A percentile compares a stretch with the other conserved stretches of the same genome.
phyloP scores from a whole-genome alignment of 140 eudicot genomes.

The Cichorium intybus region DNA sequence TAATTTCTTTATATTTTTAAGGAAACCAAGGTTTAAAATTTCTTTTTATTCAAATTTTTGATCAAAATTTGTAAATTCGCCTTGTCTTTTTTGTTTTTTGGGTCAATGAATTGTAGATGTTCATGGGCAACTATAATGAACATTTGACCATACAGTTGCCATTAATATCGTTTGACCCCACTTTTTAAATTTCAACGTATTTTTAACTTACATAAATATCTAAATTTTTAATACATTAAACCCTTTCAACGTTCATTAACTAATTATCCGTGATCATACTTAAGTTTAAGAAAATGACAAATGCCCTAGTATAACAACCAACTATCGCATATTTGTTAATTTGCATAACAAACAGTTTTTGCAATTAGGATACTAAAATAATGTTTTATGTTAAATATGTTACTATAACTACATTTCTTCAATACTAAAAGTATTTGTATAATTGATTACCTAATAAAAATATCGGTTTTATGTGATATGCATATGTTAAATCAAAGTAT shows the following conservation, averaged over 20 bases:
- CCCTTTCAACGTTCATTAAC: neutral
- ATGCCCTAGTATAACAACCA: no score
- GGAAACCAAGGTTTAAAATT: neutral
- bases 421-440: no score
- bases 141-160: neutral
- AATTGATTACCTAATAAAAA: no score
- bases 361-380: no score
- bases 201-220: neutral
- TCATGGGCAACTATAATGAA: neutral
- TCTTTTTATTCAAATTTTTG: neutral
- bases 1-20: neutral
- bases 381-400: no score
- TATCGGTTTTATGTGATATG: neutral
- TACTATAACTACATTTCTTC: no score
- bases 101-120: neutral
- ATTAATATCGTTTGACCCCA: constrained; percentile 14
- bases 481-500: neutral
- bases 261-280: no score
- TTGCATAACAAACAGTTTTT: no score
- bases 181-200: constrained; percentile 9
- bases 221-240: constrained; percentile 20
- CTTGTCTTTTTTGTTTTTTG: neutral
- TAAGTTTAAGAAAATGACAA: no score
- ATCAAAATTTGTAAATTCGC: neutral
- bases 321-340: no score